These are phyloP conservation scores for Botryotinia narcissicola DNA, from an alignment of 2,329 filamentous ascomycete genomes.

Conservation along the genomic window DNA sequence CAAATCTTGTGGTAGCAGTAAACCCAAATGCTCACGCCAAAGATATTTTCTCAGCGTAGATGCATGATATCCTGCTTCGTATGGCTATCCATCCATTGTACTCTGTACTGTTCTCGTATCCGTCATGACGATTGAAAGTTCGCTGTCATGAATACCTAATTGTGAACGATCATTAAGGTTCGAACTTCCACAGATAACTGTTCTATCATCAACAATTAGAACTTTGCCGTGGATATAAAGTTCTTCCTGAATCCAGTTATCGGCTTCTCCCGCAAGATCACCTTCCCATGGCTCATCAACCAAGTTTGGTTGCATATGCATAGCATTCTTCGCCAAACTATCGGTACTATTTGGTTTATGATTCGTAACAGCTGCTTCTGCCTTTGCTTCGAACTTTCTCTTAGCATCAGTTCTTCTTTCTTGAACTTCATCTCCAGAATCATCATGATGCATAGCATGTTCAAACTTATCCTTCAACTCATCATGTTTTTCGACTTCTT, in stretches of 20 bases:
- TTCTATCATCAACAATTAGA: constrained; percentile 81
- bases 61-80: constrained; percentile 76
- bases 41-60: constrained; percentile 76
- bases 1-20: constrained; percentile 70
- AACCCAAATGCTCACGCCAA: constrained; percentile 87
- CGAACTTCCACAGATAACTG: constrained; percentile 80
- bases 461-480: constrained; percentile 47
- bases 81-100: constrained; percentile 75
- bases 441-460: constrained; percentile 37
- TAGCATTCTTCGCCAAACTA: constrained; percentile 74
- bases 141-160: constrained; percentile 84
- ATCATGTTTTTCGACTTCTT: constrained; percentile 45
- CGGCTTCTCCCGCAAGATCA: constrained; percentile 68
- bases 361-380: constrained; percentile 38
- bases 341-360: constrained; percentile 33
- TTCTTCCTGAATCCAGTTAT: constrained; percentile 92
- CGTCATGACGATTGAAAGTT: constrained; percentile 86
- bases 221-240: constrained; percentile 94
- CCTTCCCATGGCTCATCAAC: constrained; percentile 76
- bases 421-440: constrained; percentile 40
- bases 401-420: constrained; percentile 49
- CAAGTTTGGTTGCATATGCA: constrained; percentile 65
- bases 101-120: constrained; percentile 70
- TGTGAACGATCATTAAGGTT: constrained; percentile 93
- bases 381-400: constrained; percentile 51